Conservation (phyloP, 2,329 filamentous ascomycete genomes). For the Talaromyces sp. region DNA sequence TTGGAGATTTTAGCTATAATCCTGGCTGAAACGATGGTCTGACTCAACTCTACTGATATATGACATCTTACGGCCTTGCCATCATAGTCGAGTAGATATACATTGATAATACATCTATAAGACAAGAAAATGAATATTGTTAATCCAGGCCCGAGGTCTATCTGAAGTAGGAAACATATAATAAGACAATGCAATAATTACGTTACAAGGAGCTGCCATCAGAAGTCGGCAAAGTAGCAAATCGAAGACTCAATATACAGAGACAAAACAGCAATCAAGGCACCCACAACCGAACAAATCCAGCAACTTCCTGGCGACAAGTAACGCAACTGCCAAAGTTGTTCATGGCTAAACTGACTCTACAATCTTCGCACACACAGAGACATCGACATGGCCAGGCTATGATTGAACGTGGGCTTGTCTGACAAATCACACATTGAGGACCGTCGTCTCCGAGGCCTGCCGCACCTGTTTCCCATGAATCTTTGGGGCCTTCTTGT, state of each 20-base stretch:
- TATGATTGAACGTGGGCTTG: constrained; percentile 78
- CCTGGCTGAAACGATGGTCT: background rate
- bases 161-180: background rate
- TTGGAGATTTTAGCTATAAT: constrained; percentile 12
- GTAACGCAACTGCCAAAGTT: constrained; percentile 97
- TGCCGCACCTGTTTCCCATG: constrained; percentile 68
- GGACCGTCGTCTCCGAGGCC: constrained; percentile 72
- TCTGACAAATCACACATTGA: constrained; percentile 91
- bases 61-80: background rate
- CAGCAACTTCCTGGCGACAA: constrained; percentile 80
- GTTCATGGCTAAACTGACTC: constrained; percentile 90
- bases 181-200: background rate
- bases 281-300: constrained; percentile 88
- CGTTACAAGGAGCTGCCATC: background rate
- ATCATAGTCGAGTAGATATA: background rate
- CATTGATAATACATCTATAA: background rate
- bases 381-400: constrained; percentile 96
- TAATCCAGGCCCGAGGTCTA: background rate
- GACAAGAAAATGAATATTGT: background rate
- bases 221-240: background rate
- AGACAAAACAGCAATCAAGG: constrained; percentile 46
- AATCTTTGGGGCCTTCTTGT: constrained; percentile 20
- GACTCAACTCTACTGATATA: background rate
- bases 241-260: background rate
- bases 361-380: constrained; percentile 90